Evolutionary conservation across 2,329 filamentous ascomycete species (phyloP).

Genomic region (Didymosphaeria variabile): DNA sequence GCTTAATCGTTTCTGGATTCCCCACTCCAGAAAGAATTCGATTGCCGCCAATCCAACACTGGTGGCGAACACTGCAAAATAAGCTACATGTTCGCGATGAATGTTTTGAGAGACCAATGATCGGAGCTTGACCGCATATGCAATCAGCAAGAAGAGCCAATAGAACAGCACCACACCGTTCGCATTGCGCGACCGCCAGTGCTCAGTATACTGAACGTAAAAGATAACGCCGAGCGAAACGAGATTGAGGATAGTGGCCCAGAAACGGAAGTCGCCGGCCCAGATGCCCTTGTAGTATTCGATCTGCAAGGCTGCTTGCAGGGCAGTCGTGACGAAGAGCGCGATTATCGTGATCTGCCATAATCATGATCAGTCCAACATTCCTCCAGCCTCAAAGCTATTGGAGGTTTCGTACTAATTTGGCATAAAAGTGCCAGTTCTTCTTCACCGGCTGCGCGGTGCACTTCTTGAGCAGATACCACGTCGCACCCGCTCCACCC

Average conservation of each 20-base stretch:
- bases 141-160: conserved; percentile 87
- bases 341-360: conserved; percentile 69
- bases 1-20: conserved; percentile 81
- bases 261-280: conserved; percentile 85
- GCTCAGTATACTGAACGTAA: conserved; percentile 84
- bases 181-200: conserved; percentile 81
- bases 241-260: conserved; percentile 77
- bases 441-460: conserved; percentile 73
- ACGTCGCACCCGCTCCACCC: conserved; percentile 78
- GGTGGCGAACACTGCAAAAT: conserved; percentile 79
- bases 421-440: conserved; percentile 92
- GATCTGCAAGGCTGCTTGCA: conserved; percentile 81
- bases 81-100: conserved; percentile 71
- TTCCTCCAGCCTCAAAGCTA: not conserved
- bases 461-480: conserved; percentile 78
- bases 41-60: conserved; percentile 73
- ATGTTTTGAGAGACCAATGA: conserved; percentile 82
- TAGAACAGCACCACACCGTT: conserved; percentile 91
- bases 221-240: conserved; percentile 78
- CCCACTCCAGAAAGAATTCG: conserved; percentile 84
- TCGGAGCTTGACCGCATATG: conserved; percentile 81
- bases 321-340: conserved; percentile 72
- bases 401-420: conserved; percentile 69
- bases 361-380: not conserved
- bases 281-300: conserved; percentile 73